Evolutionary conservation across 192 early-diverging fungal genomes (phyloP).

Genomic region (Bifiguratus adelaidae): DNA sequence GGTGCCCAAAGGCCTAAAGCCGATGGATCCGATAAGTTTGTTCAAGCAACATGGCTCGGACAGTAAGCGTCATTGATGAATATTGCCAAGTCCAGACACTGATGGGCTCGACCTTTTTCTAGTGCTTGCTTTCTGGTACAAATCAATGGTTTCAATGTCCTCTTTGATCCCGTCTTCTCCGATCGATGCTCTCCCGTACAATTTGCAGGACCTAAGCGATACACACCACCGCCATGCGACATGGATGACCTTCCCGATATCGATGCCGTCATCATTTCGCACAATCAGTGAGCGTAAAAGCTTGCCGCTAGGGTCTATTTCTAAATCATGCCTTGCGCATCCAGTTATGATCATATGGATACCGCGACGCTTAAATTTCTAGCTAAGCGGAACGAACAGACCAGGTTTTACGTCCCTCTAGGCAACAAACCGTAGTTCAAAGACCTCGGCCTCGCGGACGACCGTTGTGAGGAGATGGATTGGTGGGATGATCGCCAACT

Average conservation of each 20-base stretch:
- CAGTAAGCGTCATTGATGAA: no score
- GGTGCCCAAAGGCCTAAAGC: no score
- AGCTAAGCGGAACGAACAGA: slow-evolving; percentile 27
- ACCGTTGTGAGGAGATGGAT: no score
- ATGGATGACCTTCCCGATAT: slow-evolving; percentile 55
- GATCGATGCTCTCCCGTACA: slow-evolving; percentile 60
- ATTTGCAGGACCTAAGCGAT: slow-evolving; percentile 56
- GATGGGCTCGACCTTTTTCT: no score
- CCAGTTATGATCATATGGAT: slow-evolving; percentile 74
- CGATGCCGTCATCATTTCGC: slow-evolving; percentile 67
- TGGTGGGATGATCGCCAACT: no score
- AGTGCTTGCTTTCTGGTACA: slow-evolving; percentile 55
- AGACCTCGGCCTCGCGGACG: no score
- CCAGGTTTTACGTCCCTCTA: slow-evolving; percentile 64
- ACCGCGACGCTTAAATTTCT: slow-evolving; percentile 47
- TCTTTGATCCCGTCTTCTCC: slow-evolving; percentile 71
- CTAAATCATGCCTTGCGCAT: background rate
- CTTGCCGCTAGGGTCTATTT: background rate
- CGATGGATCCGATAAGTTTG: no score
- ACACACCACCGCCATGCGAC: slow-evolving; percentile 49
- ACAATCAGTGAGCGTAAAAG: slow-evolving; percentile 50
- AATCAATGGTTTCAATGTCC: slow-evolving; percentile 50
- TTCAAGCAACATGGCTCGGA: no score
- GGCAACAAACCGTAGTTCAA: slow-evolving; percentile 62
- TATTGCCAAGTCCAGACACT: no score